A percentile compares a stretch with the other conserved stretches of the same genome.
phyloP scores from a whole-genome alignment of 441 rosid species.

The Syzygium syzygioides region DNA sequence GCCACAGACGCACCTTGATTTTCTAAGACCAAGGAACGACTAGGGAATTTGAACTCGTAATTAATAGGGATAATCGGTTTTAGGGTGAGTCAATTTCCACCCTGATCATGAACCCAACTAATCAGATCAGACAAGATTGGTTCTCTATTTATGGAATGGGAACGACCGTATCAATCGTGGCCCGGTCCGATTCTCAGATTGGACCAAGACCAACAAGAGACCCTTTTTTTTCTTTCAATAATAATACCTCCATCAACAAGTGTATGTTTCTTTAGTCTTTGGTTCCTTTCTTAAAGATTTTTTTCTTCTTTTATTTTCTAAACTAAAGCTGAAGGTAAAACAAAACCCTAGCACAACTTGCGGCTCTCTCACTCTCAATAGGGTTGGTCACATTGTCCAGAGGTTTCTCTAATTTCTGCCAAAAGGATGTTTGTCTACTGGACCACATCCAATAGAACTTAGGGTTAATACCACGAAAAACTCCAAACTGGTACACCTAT shows the following conservation, averaged over 20 bases:
- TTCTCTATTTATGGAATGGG: background rate
- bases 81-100: background rate
- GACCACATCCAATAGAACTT: too few species aligned
- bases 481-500: too few species aligned
- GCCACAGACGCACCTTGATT: background rate
- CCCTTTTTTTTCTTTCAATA: background rate
- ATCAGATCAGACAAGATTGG: accelerated
- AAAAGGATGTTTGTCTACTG: too few species aligned
- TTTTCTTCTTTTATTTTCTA: too few species aligned
- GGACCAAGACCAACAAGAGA: accelerated
- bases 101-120: accelerated
- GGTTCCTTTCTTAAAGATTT: background rate
- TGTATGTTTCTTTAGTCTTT: background rate
- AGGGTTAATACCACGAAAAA: too few species aligned
- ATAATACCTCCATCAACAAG: background rate
- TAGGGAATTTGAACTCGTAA: background rate
- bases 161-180: accelerated
- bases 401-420: too few species aligned
- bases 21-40: background rate
- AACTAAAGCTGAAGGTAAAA: too few species aligned
- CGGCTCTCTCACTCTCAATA: too few species aligned
- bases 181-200: accelerated
- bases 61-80: accelerated
- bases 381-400: too few species aligned
- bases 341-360: too few species aligned